These are phyloP conservation scores for Cyclaneusma minus DNA, from an alignment of 2,329 filamentous ascomycete species.

Conservation along the genomic window DNA sequence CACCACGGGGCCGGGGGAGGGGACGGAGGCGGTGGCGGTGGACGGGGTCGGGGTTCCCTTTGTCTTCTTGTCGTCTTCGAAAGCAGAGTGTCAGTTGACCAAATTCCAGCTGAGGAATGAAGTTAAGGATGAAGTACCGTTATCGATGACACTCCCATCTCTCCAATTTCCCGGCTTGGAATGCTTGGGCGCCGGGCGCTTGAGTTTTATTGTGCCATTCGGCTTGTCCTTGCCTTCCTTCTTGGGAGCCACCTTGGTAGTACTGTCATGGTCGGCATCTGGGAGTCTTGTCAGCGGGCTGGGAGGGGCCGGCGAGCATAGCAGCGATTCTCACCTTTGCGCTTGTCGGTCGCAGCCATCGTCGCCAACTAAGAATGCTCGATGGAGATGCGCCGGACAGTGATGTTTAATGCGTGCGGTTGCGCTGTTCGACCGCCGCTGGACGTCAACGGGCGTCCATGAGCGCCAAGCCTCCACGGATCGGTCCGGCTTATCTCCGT, in stretches of 20 bases:
- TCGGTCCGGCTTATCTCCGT: too few species aligned
- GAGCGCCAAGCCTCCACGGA: too few species aligned
- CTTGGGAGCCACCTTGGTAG: slow-evolving; percentile 47
- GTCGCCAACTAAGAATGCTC: too few species aligned
- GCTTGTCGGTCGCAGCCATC: too few species aligned
- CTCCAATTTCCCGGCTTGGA: slow-evolving; percentile 57
- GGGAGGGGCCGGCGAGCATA: too few species aligned
- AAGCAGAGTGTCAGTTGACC: slow-evolving; percentile 4
- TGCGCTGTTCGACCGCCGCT: too few species aligned
- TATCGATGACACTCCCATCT: slow-evolving; percentile 46
- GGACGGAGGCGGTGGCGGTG: slow-evolving; percentile 23
- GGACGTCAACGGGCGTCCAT: too few species aligned
- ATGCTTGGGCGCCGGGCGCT: slow-evolving; percentile 45
- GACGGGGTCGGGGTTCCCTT: slow-evolving; percentile 26
- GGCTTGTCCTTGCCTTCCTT: slow-evolving; percentile 23
- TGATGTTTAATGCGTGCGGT: too few species aligned
- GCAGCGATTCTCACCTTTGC: too few species aligned
- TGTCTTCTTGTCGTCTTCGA: slow-evolving; percentile 37
- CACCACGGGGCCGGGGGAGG: slow-evolving; percentile 38
- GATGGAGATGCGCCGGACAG: too few species aligned
- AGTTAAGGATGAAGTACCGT: slow-evolving; percentile 27
- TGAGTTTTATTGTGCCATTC: slow-evolving; percentile 42
- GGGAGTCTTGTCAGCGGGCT: too few species aligned
- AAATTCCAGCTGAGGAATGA: not conserved
- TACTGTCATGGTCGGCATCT: too few species aligned